Conservation (phyloP, 2,329 filamentous ascomycete species). For the Penicillium italicum region DNA sequence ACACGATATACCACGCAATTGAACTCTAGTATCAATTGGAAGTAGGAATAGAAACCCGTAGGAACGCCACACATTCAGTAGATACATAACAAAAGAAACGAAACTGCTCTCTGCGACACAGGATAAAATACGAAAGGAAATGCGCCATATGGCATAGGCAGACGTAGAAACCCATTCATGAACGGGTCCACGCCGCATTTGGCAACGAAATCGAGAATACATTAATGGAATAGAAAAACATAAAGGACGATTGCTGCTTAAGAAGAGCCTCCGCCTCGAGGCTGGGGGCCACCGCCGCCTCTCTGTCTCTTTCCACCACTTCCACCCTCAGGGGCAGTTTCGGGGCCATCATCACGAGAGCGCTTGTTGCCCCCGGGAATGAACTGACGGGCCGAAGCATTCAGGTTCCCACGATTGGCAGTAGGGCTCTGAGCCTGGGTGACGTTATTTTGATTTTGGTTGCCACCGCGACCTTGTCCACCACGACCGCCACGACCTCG, state of each 20-base stretch:
- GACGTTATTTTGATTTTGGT: conserved; percentile 35
- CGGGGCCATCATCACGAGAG: conserved; percentile 50
- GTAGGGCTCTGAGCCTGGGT: conserved; percentile 26
- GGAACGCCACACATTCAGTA: conserved; percentile 21
- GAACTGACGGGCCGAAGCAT: conserved; percentile 52
- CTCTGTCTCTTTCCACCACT: conserved; percentile 48
- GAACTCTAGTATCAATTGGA: not conserved
- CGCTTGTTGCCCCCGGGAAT: conserved; percentile 57
- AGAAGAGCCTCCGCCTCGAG: conserved; percentile 26
- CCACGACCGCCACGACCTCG: conserved; percentile 47
- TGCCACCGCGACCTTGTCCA: conserved; percentile 35
- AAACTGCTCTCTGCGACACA: not conserved
- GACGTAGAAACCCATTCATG: not conserved
- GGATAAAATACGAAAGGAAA: not conserved
- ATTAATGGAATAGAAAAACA: conserved; percentile 11
- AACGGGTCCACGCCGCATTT: not conserved
- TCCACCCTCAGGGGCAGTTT: conserved; percentile 36
- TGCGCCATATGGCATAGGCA: not conserved
- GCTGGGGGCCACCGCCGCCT: conserved; percentile 39
- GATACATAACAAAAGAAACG: conserved; percentile 17
- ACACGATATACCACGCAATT: not conserved
- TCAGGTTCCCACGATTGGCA: conserved; percentile 43
- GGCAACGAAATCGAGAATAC: conserved; percentile 7
- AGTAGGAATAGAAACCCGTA: not conserved
- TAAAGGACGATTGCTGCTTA: conserved; percentile 13